phyloP scores from a whole-genome alignment of 495 filamentous ascomycete species.

The Aspergillus campestris region DNA sequence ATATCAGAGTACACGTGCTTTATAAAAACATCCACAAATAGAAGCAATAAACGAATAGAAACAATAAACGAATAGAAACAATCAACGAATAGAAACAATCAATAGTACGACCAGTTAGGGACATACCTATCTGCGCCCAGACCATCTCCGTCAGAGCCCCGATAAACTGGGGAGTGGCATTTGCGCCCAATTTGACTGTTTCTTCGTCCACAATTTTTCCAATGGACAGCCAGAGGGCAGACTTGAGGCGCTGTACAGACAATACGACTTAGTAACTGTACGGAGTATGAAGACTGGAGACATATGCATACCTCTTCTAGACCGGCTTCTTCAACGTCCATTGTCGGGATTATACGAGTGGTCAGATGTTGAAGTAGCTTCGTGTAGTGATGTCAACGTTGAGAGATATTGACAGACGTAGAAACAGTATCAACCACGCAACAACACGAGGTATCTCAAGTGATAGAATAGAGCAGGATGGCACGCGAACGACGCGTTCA shows the following conservation, averaged over 20 bases:
- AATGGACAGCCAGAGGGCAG: slow-evolving; percentile 84
- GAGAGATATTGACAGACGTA: neutral
- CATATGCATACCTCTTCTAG: slow-evolving; percentile 29
- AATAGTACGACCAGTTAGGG: slow-evolving; percentile 5
- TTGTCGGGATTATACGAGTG: slow-evolving; percentile 1
- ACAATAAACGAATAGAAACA: neutral
- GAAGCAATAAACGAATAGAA: neutral
- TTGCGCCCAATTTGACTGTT: slow-evolving; percentile 62
- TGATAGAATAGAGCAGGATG: too few species aligned
- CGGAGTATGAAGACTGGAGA: neutral
- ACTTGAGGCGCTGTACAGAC: slow-evolving; percentile 66
- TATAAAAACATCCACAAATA: neutral
- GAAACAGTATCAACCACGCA: neutral
- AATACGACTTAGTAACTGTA: neutral
- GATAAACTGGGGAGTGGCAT: slow-evolving; percentile 93
- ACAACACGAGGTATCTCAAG: too few species aligned
- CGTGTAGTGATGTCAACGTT: too few species aligned
- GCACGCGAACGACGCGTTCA: too few species aligned
- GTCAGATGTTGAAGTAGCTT: too few species aligned
- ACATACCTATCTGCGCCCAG: slow-evolving; percentile 78
- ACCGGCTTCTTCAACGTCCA: slow-evolving; percentile 32
- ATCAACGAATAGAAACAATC: neutral
- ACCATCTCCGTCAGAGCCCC: slow-evolving; percentile 85
- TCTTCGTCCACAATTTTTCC: slow-evolving; percentile 89
- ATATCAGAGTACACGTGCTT: neutral